These are phyloP conservation scores for Aspergillus caelatus DNA, from an alignment of 2,329 filamentous ascomycete genomes.

Conservation along the genomic window DNA sequence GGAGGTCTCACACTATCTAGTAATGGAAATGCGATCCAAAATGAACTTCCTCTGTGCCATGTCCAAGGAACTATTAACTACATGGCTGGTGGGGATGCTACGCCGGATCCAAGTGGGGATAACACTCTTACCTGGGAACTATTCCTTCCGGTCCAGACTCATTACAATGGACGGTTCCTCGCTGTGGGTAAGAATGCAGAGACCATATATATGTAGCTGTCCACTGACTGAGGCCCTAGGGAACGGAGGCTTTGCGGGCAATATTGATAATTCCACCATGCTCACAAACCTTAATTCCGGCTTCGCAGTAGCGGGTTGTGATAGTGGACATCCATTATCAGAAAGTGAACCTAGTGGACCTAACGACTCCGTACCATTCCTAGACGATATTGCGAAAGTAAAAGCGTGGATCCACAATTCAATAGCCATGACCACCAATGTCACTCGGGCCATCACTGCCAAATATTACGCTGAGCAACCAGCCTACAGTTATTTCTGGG, in stretches of 20 bases:
- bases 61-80: neutral
- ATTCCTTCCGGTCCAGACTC: neutral
- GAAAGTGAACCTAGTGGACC: neutral
- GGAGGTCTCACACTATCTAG: neutral
- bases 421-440: neutral
- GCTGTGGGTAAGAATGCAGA: neutral
- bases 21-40: neutral
- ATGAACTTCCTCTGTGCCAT: neutral
- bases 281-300: neutral
- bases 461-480: neutral
- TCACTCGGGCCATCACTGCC: neutral
- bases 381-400: neutral
- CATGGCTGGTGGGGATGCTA: neutral
- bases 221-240: neutral
- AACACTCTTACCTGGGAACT: neutral
- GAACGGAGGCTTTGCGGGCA: neutral
- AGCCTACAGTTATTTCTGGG: neutral
- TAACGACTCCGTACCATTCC: neutral
- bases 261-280: neutral
- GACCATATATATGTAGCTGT: fast-evolving
- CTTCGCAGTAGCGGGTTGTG: neutral
- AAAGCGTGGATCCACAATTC: neutral
- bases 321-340: neutral
- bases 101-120: neutral
- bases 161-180: neutral